Base-by-base conservation (phyloP, 1,139 yeast genomes). In the Sugiyamaella neomexicana region DNA sequence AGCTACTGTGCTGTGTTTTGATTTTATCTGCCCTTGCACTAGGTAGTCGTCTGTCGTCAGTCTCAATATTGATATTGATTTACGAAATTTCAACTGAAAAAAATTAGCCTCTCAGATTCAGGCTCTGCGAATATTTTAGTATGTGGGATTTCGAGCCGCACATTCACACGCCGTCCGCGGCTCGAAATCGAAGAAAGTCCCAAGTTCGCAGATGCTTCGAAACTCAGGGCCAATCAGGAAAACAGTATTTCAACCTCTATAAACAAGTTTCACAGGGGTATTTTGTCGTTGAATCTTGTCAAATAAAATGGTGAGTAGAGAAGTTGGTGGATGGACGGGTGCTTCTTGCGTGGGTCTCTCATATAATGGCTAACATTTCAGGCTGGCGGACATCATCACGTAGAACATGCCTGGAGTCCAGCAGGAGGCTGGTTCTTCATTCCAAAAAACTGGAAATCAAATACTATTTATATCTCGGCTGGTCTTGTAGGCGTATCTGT, bases 391-490 rank as follows among this genome's bases (percentile, higher is more conserved):
- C 55, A 55, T 38, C 51, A 55, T 25, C 55, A 55, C 52, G 54
- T 42, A 48, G 48, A 65, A 62, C 67, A 69, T 54, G 70, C 71
- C 9, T 68, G 72, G 67, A 68, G 74, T 48, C 75, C 75, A 32
- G 50, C 75, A 13, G 77, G 77, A 46, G 78, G 78, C 45, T 75
- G 79, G 78, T 74, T 65, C 67, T 71, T 71, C 57, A 70, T 69
- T 42, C 79, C 79, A 36, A 67, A 67, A 64, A 75, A 75, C 72
- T 73, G 74, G 72, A 67, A 65, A 55, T 54, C 68, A 46, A 75
- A 75, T 64, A 67, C 75, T 13, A 55, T 59, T 27, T 57, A 65
- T 50, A 67, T 70, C 31, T 65, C 66, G 15, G 63, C 67, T 29
- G 76, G 74, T 15, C 60, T 69, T 36, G 61, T 69, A 15, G 69